Evolutionary conservation across 495 filamentous ascomycete genomes (phyloP), one percentile per base, ranked within the genome.

Genomic region (Peziza echinospora): DNA sequence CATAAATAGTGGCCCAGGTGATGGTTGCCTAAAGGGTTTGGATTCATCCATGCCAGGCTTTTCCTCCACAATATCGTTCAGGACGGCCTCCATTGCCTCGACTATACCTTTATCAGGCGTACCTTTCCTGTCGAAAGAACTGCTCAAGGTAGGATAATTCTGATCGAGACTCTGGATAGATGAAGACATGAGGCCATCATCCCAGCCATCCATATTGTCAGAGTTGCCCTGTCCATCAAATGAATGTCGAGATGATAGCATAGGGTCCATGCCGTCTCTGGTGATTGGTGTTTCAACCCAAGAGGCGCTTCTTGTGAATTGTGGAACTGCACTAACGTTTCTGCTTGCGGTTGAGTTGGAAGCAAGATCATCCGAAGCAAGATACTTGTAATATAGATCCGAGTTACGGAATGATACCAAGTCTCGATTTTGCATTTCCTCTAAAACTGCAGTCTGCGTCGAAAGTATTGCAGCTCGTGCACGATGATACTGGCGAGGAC

Each of bases 61-160:
- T 47, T 83, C 76, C 48, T 84, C 84, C 60, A 99, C 82, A 45
- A 99, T 99, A 51, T 85, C 80, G 54, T 81, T 92, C n/a, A 99
- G 66, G 41, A 89, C 89, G 44, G 76, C 77, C 61, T 94, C 84
- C 80, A 99, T 85, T 0, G 83, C 89, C 63, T 92, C 75, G 16
- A 99, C 83, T 25, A 93, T 56, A 3, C 50, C 43, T 21, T 51
- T 55, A 40, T 59, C 56, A 1, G 56, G 56, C 9, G 56, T 54
- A 17, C 41, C 10, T 17, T 19, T 43, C n/a, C 10, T 4, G 16
- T 5, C 21, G 11, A 43, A 11, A 19, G 41, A 19, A n/a, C 41
- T 22, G 21, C n/a, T 19, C 1, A 54, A 61, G 22, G 61, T 59
- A 1, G 50, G 44, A 39, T 44, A 46, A 5, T 67, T 65, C 43